phyloP scores from a whole-genome alignment of 805 yeast genomes.

The Wickerhamomyces canadensis region DNA sequence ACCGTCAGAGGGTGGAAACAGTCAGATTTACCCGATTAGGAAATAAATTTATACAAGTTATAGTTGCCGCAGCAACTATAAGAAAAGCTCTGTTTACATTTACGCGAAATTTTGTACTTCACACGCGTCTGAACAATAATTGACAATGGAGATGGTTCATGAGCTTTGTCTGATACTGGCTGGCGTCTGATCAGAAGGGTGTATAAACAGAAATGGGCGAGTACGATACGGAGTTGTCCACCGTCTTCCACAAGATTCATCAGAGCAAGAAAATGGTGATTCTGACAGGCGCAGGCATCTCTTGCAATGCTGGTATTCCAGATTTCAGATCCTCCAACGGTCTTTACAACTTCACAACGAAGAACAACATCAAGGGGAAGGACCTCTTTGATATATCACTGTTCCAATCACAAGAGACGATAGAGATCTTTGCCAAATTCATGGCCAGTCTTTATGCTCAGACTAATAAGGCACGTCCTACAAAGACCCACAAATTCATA shows the following conservation, averaged over 20 bases:
- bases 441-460: slow-evolving; percentile 75
- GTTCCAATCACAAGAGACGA: slow-evolving; percentile 61
- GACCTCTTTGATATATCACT: slow-evolving; percentile 86
- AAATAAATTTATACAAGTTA: not conserved
- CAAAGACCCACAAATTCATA: slow-evolving; percentile 78
- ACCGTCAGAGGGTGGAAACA: no score
- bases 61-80: not conserved
- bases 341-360: slow-evolving; percentile 49
- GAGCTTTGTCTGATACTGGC: no score
- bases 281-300: slow-evolving; percentile 93
- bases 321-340: slow-evolving; percentile 87
- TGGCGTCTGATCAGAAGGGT: no score
- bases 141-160: no score
- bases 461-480: slow-evolving; percentile 66
- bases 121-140: no score
- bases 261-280: slow-evolving; percentile 48
- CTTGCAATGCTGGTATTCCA: slow-evolving; percentile 96
- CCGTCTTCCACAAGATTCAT: slow-evolving; percentile 20
- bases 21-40: not conserved
- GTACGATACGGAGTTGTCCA: slow-evolving; percentile 1
- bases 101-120: no score
- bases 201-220: not conserved
- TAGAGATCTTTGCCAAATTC: slow-evolving; percentile 76
- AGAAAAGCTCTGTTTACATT: not conserved
- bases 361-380: slow-evolving; percentile 63